These are phyloP conservation scores for Collybiopsis confluens DNA, from an alignment of 768 basidiomycete genomes.

Conservation along the genomic window DNA sequence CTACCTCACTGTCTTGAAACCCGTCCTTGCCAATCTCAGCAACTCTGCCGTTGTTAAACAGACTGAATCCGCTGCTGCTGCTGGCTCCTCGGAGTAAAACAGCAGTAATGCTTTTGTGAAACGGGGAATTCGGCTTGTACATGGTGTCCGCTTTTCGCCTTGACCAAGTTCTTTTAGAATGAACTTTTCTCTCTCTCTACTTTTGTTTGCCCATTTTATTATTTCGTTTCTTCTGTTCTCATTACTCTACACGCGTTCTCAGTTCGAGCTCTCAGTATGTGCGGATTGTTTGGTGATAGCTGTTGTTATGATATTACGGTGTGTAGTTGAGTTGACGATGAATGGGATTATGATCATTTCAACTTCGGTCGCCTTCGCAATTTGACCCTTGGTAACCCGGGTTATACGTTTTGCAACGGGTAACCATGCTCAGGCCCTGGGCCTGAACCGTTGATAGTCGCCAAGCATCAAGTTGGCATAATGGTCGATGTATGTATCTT, in stretches of 20 bases:
- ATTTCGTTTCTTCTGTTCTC: neutral
- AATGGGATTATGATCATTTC: neutral
- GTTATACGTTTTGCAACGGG: neutral
- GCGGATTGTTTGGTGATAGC: neutral
- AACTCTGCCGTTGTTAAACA: conserved; percentile 6
- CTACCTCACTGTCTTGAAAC: conserved; percentile 76
- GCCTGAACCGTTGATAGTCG: too few relatives aligned
- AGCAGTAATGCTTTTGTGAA: neutral
- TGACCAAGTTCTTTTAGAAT: neutral
- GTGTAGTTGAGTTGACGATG: neutral
- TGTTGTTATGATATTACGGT: neutral
- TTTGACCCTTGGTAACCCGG: neutral
- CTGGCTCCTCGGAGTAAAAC: neutral
- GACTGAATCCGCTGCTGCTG: neutral
- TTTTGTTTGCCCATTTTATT: neutral
- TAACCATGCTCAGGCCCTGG: too few relatives aligned
- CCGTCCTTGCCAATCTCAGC: conserved; percentile 62
- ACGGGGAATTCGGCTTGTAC: neutral
- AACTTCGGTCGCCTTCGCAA: neutral
- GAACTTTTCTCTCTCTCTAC: neutral
- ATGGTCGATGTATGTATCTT: too few relatives aligned
- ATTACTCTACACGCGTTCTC: neutral
- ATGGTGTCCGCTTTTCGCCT: neutral
- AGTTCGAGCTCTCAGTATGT: neutral
- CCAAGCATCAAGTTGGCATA: too few relatives aligned